phyloP scores from a whole-genome alignment of 768 basidiomycete genomes.

The Lepiota venenata region DNA sequence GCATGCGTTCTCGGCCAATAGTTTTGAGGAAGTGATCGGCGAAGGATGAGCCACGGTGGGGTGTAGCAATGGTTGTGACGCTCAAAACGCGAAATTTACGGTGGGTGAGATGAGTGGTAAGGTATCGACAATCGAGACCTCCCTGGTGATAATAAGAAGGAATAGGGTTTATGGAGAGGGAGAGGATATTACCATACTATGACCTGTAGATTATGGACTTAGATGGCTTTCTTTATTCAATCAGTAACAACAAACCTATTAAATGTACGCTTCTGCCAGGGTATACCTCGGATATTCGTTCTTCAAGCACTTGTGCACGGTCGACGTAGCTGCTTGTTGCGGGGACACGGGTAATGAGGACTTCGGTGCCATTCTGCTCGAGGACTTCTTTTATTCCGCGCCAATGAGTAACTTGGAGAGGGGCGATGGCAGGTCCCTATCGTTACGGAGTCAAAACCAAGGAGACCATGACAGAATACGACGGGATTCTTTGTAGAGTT shows the following conservation, averaged over 20 bases:
- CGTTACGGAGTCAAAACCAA: constrained; percentile 85
- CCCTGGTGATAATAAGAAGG: constrained; percentile 39
- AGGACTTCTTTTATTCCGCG: constrained; percentile 93
- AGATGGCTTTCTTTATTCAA: background rate
- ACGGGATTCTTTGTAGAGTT: constrained; percentile 78
- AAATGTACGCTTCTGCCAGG: constrained; percentile 86
- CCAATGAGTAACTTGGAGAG: constrained; percentile 92
- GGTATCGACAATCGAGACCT: constrained; percentile 90
- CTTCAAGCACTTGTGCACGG: constrained; percentile 86
- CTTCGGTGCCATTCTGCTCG: constrained; percentile 83
- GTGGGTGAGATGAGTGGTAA: constrained; percentile 72
- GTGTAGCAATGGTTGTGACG: constrained; percentile 92
- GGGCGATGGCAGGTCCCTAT: constrained; percentile 74
- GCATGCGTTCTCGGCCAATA: constrained; percentile 64
- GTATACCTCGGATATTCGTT: constrained; percentile 75
- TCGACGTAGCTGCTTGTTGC: constrained; percentile 88
- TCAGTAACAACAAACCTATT: constrained; percentile 46
- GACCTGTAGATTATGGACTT: constrained; percentile 41
- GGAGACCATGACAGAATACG: constrained; percentile 93
- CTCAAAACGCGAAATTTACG: constrained; percentile 80
- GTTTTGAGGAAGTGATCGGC: constrained; percentile 86
- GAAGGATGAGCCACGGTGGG: constrained; percentile 91
- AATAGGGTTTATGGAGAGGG: background rate
- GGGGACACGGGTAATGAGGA: constrained; percentile 91
- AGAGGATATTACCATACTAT: constrained; percentile 56